Conservation (phyloP, 805 yeast species). For the Saturnispora silvae region DNA sequence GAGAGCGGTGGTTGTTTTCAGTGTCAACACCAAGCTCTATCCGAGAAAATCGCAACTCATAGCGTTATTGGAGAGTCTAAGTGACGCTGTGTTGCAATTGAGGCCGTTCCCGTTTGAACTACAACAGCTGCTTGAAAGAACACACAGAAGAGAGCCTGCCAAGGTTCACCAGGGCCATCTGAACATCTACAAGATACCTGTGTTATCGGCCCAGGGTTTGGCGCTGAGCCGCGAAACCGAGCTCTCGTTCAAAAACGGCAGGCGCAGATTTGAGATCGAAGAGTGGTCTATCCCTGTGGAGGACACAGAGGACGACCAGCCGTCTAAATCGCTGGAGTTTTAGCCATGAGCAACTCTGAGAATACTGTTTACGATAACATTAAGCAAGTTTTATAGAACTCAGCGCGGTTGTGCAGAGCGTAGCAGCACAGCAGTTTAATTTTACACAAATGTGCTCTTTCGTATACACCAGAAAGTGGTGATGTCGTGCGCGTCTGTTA, state of each 20-base stretch:
- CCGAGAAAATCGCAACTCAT: constrained; percentile 41
- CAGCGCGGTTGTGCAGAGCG: too few relatives aligned
- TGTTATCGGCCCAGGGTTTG: constrained; percentile 62
- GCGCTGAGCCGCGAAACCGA: constrained; percentile 71
- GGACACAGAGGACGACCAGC: constrained; percentile 22
- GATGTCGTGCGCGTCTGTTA: too few relatives aligned
- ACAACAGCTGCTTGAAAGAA: constrained; percentile 52
- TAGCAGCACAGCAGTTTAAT: too few relatives aligned
- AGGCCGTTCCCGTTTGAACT: constrained; percentile 76
- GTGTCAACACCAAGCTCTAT: constrained; percentile 57
- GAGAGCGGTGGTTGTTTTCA: constrained; percentile 35
- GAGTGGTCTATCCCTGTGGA: constrained; percentile 98
- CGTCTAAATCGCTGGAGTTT: not conserved
- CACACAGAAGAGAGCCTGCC: constrained; percentile 60
- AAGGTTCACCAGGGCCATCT: constrained; percentile 81
- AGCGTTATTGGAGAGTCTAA: constrained; percentile 42
- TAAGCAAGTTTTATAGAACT: too few relatives aligned
- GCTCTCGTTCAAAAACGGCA: constrained; percentile 77
- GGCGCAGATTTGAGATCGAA: constrained; percentile 74
- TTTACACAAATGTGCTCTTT: too few relatives aligned
- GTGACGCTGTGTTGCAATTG: constrained; percentile 61
- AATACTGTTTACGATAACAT: not conserved
- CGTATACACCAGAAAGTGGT: too few relatives aligned
- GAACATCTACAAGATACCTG: constrained; percentile 63
- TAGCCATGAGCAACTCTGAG: too few relatives aligned